A percentile compares a stretch with the other conserved stretches of the same genome.
phyloP scores from a whole-genome alignment of 257 asterid genomes.

The Nicotiana otophora region DNA sequence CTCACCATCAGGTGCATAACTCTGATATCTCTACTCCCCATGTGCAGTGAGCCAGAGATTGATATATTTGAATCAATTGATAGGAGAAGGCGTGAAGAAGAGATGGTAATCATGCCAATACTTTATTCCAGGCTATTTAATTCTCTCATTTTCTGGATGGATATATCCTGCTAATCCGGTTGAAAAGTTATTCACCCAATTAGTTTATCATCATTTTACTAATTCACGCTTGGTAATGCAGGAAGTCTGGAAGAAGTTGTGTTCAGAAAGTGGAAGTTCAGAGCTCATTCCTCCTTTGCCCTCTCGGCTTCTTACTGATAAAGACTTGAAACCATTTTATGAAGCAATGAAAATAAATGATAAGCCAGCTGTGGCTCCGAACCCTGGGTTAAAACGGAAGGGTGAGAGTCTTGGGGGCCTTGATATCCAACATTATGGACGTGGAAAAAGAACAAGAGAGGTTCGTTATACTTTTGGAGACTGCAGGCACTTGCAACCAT shows the following conservation, averaged over 20 bases:
- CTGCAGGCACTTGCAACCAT: neutral
- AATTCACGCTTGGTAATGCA: conserved; percentile 20
- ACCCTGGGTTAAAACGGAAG: conserved; percentile 69
- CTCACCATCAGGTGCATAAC: neutral
- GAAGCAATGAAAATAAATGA: conserved; percentile 86
- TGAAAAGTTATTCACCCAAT: neutral
- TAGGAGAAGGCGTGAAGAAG: conserved; percentile 68
- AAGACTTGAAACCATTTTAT: conserved; percentile 71
- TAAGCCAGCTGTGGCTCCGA: conserved; percentile 41
- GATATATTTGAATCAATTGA: conserved; percentile 90
- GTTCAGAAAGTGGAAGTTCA: conserved; percentile 36
- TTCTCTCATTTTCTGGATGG: neutral
- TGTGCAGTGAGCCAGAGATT: conserved; percentile 80
- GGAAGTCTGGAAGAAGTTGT: conserved; percentile 69
- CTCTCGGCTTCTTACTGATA: conserved; percentile 75
- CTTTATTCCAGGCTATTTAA: conserved; percentile 6
- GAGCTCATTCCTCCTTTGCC: conserved; percentile 68
- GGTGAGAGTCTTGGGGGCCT: conserved; percentile 76
- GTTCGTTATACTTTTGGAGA: conserved; percentile 35
- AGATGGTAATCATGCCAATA: conserved; percentile 51
- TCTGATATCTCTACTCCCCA: neutral
- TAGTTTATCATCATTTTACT: neutral
- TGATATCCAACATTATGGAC: conserved; percentile 93
- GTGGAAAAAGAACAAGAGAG: conserved; percentile 99
- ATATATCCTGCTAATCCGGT: neutral